phyloP scores from a whole-genome alignment of 192 early-diverging fungal species.

The Rhizophagus sp. region DNA sequence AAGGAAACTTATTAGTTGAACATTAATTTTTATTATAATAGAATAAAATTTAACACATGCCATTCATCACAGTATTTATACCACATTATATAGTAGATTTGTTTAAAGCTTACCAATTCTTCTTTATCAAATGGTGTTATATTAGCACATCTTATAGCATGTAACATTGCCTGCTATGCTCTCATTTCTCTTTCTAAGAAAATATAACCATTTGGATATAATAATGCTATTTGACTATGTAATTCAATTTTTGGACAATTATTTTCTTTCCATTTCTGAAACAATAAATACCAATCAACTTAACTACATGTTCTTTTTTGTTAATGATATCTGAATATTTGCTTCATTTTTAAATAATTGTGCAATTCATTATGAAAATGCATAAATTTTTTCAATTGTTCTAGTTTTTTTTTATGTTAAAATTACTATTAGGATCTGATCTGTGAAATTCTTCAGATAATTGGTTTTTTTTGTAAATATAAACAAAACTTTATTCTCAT shows the following conservation, averaged over 20 bases:
- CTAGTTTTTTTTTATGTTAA: not conserved
- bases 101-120: not conserved
- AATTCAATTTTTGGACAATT: not conserved
- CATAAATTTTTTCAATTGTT: not conserved
- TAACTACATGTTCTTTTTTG: too few relatives aligned
- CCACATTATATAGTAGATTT: not conserved
- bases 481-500: not conserved
- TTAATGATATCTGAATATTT: not conserved
- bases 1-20: not conserved
- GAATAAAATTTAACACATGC: not conserved
- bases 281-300: not conserved
- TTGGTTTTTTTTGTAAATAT: not conserved
- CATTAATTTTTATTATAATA: not conserved
- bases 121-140: not conserved
- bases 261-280: not conserved
- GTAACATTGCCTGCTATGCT: not conserved
- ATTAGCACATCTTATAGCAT: not conserved
- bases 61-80: not conserved
- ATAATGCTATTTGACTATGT: not conserved
- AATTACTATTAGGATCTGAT: not conserved
- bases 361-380: not conserved
- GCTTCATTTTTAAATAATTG: not conserved
- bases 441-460: not conserved
- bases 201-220: not conserved
- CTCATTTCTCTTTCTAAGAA: not conserved